Percentiles rank a stretch among this genome's conserved stretches.
phyloP scores from a whole-genome alignment of 2,329 filamentous ascomycete genomes.

The Fusarium continuum region DNA sequence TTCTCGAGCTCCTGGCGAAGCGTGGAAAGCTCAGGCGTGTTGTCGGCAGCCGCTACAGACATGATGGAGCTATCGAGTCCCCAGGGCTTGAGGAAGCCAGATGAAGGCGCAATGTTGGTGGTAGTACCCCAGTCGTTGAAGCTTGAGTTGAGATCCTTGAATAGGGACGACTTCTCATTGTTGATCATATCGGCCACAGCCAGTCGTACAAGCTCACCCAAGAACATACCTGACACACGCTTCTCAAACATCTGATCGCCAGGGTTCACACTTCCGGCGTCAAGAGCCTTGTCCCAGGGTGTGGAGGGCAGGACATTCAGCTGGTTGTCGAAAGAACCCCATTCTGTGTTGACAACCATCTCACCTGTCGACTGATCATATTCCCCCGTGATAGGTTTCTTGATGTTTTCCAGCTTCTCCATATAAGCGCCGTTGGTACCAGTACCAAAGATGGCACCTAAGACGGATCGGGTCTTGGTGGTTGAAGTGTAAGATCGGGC shows the following conservation, averaged over 20 bases:
- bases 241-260: constrained; percentile 99
- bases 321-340: constrained; percentile 97
- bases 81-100: constrained; percentile 81
- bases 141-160: constrained; percentile 78
- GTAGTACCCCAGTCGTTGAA: constrained; percentile 75
- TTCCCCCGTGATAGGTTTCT: constrained; percentile 75
- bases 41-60: constrained; percentile 85
- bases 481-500: constrained; percentile 94
- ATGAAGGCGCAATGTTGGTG: constrained; percentile 71
- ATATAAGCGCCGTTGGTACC: constrained; percentile 98
- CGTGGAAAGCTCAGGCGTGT: constrained; percentile 73
- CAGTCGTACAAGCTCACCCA: constrained; percentile 90
- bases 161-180: constrained; percentile 72
- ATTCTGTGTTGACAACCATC: constrained; percentile 99
- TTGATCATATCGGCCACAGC: constrained; percentile 77
- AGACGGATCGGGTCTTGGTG: constrained; percentile 82
- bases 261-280: constrained; percentile 84
- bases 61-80: constrained; percentile 91
- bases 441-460: constrained; percentile 98
- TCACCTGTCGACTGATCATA: constrained; percentile 85
- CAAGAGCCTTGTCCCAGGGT: constrained; percentile 80
- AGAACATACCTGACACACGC: constrained; percentile 96
- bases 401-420: constrained; percentile 87
- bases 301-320: constrained; percentile 89
- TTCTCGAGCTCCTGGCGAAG: constrained; percentile 82